Base-by-base conservation (phyloP, 2,329 filamentous ascomycete genomes). In the Neopestalotiopsis sp. region DNA sequence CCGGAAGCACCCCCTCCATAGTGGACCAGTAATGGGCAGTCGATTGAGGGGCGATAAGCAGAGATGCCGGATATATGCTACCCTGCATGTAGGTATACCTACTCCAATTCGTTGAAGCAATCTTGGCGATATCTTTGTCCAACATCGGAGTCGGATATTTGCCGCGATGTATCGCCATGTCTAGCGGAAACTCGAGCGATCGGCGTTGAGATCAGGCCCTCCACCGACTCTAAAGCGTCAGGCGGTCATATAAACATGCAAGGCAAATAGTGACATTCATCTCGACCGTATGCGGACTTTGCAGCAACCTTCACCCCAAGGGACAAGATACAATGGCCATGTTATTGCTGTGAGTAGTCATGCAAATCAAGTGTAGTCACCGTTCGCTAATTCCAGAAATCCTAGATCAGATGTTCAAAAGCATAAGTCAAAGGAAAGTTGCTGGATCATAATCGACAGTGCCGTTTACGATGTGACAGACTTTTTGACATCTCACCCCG, bases 361-460 rank as follows among this genome's bases (percentile, higher is more conserved):
- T 59, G 20, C 5, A 24, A 28, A 59, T 6, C 57, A 24, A 4
- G 5, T 24, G 57, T 2, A 14, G 17, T 24, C 12, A 12, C 28
- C 5, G 6, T 59, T 30, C 20, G 14, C 34, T 38, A 24, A 63
- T 34, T 12, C 61, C 4, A 40, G 17, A 1, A 1, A 38, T 42
- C 1, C 2, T 14, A 63, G 61, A 13, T 38, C 34, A 24, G 61
- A 63, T 14, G 61, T 63, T 20, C 14, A 38, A 3, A 14, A 63
- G 61, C 61, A 63, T 63, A n/a, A 6, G 20, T 63, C 61, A 24
- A 40, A 24, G 30, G 10, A 63, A 4, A 63, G 61, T 32, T 63
- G 61, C 30, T 63, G 61, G 61, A n/a, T 63, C 3, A 63, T 63
- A 7, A 63, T 63, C 14, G 61, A 63, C 34, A 38, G 40, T 38